Base-by-base conservation (phyloP, 2,329 filamentous ascomycete species). In the Dactylellina leptospora region DNA sequence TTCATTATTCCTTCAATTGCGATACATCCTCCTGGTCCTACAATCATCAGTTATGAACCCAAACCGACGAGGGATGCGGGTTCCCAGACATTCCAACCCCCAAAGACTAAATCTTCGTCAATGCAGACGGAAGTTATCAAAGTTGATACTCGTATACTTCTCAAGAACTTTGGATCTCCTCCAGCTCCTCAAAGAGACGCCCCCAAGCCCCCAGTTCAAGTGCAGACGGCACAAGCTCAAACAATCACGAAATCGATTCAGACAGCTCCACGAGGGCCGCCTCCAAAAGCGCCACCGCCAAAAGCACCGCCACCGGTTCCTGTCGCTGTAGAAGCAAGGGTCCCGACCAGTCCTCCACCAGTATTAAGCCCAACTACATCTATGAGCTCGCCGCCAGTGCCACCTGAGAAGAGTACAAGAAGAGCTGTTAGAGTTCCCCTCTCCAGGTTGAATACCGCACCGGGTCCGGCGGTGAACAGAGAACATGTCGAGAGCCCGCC, bases 111-210 rank as follows among this genome's bases (percentile, higher is more conserved):
- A 40, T 88, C 84, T 62, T 83, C 81, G 47, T 87, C 85, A 1
- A 84, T 93, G 66, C 95, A 99, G 82, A 99, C 95, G 0, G 93
- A 97, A 76, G 90, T 91, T 69, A 97, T 97, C 66, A 86, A 91
- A 61, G 86, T 96, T 4, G 93, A 96, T 78, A 86, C 73, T 38
- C 53, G 60, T 18, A 63, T 61, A 22, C 28, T 73, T 27, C 53
- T 58, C n/a, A 69, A 64, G 54, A 76, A 62, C 40, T 68, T 73
- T 27, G 54, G 36, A 13, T 53, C 69, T 4, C 69, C 54, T 27
- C 51, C 53, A 3, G 45, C 59, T 13, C 60, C 61, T 33, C 61
- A 42, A 44, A 56, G 61, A 56, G 61, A 50, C 16, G 42, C 51
- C 20, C 61, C 61, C 9, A 66, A 42, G 23, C 42, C 60, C 8